Evolutionary conservation across 176 grass and related monocot genomes (phyloP).

Genomic region (Zoysia japonica): DNA sequence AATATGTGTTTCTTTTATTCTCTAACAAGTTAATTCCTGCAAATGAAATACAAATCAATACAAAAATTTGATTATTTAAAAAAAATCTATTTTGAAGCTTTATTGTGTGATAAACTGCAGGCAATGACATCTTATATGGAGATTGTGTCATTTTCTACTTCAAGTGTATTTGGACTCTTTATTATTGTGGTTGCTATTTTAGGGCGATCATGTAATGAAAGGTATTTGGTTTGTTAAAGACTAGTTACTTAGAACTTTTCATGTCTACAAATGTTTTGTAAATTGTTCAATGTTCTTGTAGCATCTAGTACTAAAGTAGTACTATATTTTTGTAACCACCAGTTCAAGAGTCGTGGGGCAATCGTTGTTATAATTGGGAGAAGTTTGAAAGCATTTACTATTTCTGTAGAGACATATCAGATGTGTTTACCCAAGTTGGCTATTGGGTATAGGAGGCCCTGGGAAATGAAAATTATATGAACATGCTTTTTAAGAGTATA

Average conservation of each 20-base stretch:
- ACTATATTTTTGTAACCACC: background rate
- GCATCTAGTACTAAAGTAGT: background rate
- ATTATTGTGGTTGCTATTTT: slow-evolving; percentile 44
- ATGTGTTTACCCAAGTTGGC: background rate
- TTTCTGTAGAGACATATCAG: background rate
- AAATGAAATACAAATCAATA: background rate
- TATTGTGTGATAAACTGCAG: slow-evolving; percentile 45
- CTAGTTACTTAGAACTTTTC: background rate
- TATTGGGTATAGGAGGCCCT: background rate
- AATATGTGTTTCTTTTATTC: background rate
- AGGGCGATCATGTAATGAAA: slow-evolving; percentile 22
- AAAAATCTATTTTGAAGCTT: slow-evolving; percentile 9
- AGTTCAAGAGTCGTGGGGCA: background rate
- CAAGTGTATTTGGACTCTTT: slow-evolving; percentile 61
- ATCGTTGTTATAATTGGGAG: background rate
- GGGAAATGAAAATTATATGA: background rate
- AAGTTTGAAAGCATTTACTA: background rate
- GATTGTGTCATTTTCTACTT: slow-evolving; percentile 51
- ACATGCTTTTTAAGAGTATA: background rate
- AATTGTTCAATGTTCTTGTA: background rate
- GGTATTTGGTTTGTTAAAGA: slow-evolving; percentile 42
- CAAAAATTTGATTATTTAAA: slow-evolving; percentile 2
- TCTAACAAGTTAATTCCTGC: background rate
- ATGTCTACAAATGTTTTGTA: background rate
- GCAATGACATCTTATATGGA: slow-evolving; percentile 50